phyloP scores from a whole-genome alignment of 2,329 filamentous ascomycete genomes.

The Hortaea werneckii region DNA sequence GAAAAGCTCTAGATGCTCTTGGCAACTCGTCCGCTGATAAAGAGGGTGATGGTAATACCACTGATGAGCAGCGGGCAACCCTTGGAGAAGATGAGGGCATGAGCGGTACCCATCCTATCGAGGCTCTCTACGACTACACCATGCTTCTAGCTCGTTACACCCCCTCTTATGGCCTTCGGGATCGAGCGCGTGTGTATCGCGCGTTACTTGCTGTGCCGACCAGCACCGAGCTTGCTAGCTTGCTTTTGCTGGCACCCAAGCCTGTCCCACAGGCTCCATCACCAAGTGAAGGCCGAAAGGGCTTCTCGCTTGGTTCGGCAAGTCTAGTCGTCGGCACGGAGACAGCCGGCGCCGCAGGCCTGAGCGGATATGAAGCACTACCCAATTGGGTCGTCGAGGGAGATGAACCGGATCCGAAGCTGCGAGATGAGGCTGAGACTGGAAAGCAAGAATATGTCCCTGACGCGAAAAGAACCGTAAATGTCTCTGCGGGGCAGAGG shows the following conservation, averaged over 20 bases:
- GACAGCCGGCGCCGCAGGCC: slow-evolving; percentile 54
- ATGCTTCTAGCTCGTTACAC: slow-evolving; percentile 83
- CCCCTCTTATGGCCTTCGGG: slow-evolving; percentile 86
- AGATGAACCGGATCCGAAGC: slow-evolving; percentile 62
- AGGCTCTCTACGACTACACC: slow-evolving; percentile 73
- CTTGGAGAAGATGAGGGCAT: slow-evolving; percentile 25
- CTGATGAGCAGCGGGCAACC: slow-evolving; percentile 11
- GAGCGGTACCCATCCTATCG: slow-evolving; percentile 52
- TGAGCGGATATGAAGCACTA: slow-evolving; percentile 68
- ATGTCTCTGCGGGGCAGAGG: slow-evolving; percentile 50
- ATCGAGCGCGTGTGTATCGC: slow-evolving; percentile 80
- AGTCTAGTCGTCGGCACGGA: slow-evolving; percentile 75
- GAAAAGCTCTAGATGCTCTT: slow-evolving; percentile 20
- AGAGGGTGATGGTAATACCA: slow-evolving; percentile 13
- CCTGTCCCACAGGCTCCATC: slow-evolving; percentile 84
- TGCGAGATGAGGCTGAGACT: slow-evolving; percentile 49
- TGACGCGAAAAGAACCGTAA: slow-evolving; percentile 19
- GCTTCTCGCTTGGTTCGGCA: slow-evolving; percentile 70
- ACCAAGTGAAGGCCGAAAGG: slow-evolving; percentile 72
- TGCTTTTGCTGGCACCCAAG: slow-evolving; percentile 88
- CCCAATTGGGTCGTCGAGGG: slow-evolving; percentile 79
- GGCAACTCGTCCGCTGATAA: slow-evolving; percentile 6
- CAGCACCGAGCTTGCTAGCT: slow-evolving; percentile 70
- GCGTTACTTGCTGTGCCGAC: slow-evolving; percentile 67
- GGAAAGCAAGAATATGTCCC: slow-evolving; percentile 26